These are phyloP conservation scores for Conoideocrella luteorostrata DNA, from an alignment of 2,329 filamentous ascomycete species.

Conservation along the genomic window DNA sequence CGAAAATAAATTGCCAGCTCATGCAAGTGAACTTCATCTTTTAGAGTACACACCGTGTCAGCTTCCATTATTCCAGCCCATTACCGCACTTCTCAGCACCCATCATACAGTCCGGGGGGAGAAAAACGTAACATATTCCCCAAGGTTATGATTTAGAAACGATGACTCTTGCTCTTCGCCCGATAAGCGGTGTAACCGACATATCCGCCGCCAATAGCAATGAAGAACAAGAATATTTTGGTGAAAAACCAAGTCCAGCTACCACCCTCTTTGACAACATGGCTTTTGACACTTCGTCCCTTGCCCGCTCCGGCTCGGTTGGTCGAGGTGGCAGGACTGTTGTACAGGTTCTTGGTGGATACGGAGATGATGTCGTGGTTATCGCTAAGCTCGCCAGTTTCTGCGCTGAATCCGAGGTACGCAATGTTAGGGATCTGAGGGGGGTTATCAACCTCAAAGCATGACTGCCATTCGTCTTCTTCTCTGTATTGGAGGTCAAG, in stretches of 20 bases:
- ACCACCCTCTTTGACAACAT: constrained; percentile 37
- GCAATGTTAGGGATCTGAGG: constrained; percentile 72
- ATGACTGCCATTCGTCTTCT: constrained; percentile 80
- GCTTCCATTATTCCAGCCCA: neutral
- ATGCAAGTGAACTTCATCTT: constrained; percentile 4
- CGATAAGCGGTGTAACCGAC: constrained; percentile 82
- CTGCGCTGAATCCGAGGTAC: constrained; percentile 73
- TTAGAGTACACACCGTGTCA: constrained; percentile 1
- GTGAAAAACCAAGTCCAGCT: constrained; percentile 62
- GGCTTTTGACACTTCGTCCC: constrained; percentile 24
- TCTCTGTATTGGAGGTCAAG: constrained; percentile 92
- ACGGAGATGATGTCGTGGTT: constrained; percentile 95
- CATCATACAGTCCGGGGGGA: neutral
- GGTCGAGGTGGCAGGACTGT: constrained; percentile 35
- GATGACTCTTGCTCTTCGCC: constrained; percentile 53
- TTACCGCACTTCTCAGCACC: constrained; percentile 1
- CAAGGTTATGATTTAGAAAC: constrained; percentile 37
- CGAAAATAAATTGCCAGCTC: constrained; percentile 3
- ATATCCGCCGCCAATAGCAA: constrained; percentile 67
- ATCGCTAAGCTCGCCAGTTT: constrained; percentile 94
- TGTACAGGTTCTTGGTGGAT: constrained; percentile 82
- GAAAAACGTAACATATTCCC: neutral
- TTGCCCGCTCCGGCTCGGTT: constrained; percentile 30
- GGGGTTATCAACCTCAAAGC: constrained; percentile 69
- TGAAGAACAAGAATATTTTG: constrained; percentile 73